Base-by-base conservation (phyloP, 2,329 filamentous ascomycete genomes). In the Sordariomycetes sp. region DNA sequence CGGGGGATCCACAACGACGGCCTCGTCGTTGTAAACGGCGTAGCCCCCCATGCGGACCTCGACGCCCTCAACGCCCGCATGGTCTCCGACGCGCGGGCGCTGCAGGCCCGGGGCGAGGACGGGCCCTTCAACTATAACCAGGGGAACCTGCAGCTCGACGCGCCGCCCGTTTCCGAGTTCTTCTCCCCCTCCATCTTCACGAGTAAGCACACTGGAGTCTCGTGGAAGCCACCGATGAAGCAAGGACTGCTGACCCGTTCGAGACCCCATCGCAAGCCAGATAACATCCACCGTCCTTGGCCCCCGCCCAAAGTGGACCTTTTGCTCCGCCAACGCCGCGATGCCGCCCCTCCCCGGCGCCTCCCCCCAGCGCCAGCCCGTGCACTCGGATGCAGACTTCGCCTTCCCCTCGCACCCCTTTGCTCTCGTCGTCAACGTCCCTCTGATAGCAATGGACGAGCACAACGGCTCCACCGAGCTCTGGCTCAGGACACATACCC, bases 51-150 rank as follows among this genome's bases (percentile, higher is more conserved):
- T 60, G 63, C 69, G 0, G 65, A 75, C n/a, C 66, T 85, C 2
- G 78, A 85, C 62, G 62, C 64, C 7, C 68, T 86, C 42, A 85
- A 85, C 62, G 60, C 62, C 52, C 79, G 77, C 61, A 86, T 86
- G 82, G 72, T 80, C 1, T 39, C 77, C 52, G 82, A 86, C 64
- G 81, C 81, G 1, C 70, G 70, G 2, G 63, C 66, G 3, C 69
- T 85, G 2, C 77, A 79, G 58, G 70, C 68, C 0, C 68, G 71
- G 35, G 79, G 79, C 1, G 74, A 81, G 22, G 72, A 79, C 17
- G 74, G 76, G 0, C 79, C 79, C 0, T 85, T 77, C 70, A 85
- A 85, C 62, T 84, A 84, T 64, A 84, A 84, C 62, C 74, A 74
- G 53, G 79, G 78, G 1, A 85, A 84, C 60, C 70, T 84, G 36